Percentiles rank a stretch among this genome's conserved stretches.
Evolutionary conservation across 371 early-diverging fungal genomes (phyloP).

Genomic region (Mucor piriformis): DNA sequence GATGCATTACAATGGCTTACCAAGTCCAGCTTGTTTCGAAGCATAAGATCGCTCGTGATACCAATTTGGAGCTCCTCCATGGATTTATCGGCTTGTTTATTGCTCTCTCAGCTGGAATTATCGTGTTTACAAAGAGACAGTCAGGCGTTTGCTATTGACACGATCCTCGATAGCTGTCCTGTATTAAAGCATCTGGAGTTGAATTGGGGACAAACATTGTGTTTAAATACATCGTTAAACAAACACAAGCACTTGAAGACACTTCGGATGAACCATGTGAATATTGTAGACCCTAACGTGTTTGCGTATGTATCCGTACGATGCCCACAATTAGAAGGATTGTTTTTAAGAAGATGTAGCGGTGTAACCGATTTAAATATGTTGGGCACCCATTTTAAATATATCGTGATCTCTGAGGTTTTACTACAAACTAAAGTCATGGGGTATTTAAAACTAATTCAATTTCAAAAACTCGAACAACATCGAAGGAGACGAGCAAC

Average conservation of each 20-base stretch:
- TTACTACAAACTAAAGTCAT: background rate
- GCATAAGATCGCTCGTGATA: background rate
- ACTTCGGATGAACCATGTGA: background rate
- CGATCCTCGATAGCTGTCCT: background rate
- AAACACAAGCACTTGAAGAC: background rate
- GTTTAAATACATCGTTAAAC: background rate
- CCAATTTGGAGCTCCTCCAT: slow-evolving; percentile 3
- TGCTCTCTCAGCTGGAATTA: background rate
- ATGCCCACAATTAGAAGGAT: background rate
- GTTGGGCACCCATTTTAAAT: background rate
- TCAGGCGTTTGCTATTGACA: background rate
- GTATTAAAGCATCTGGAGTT: background rate
- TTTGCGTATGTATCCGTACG: background rate
- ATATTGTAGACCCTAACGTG: background rate
- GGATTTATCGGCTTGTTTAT: background rate
- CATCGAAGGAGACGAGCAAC: background rate
- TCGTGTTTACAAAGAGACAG: background rate
- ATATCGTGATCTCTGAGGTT: background rate
- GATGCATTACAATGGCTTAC: slow-evolving; percentile 1
- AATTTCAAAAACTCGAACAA: background rate
- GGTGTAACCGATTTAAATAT: background rate
- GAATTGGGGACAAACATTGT: background rate
- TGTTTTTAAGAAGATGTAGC: slow-evolving; percentile 3
- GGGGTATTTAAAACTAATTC: background rate
- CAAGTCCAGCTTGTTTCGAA: background rate